Percentiles rank a stretch among this genome's conserved stretches.
Evolutionary conservation across 768 basidiomycete species (phyloP).

Genomic region (Lactarius psammicola): DNA sequence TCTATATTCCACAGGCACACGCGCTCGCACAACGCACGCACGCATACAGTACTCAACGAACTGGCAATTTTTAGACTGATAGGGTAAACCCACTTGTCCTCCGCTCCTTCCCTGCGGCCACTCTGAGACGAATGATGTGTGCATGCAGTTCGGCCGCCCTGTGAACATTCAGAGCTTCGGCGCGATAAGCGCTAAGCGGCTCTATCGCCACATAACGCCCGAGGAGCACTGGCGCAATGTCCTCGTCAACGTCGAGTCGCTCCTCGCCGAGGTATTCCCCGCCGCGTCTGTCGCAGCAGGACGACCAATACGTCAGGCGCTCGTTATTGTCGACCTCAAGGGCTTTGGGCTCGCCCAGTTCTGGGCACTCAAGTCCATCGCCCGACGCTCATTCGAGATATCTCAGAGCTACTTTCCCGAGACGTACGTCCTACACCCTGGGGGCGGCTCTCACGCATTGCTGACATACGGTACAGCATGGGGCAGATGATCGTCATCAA

Average conservation of each 20-base stretch:
- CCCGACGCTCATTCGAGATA: constrained; percentile 61
- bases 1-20: too few relatives aligned
- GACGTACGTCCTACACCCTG: too few relatives aligned
- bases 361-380: constrained; percentile 73
- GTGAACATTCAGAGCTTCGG: constrained; percentile 67
- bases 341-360: constrained; percentile 68
- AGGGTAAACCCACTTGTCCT: constrained; percentile 45
- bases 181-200: constrained; percentile 53
- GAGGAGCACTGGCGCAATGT: constrained; percentile 54
- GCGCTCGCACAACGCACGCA: background rate
- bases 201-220: constrained; percentile 57
- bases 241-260: constrained; percentile 62
- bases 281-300: constrained; percentile 59
- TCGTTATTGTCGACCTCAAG: constrained; percentile 69
- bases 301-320: constrained; percentile 46
- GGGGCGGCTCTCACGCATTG: too few relatives aligned
- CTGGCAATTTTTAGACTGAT: constrained; percentile 50
- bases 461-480: too few relatives aligned
- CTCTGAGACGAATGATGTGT: background rate
- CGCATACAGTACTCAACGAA: background rate
- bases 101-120: background rate
- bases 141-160: constrained; percentile 61
- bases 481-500: constrained; percentile 70
- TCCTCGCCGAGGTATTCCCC: constrained; percentile 65
- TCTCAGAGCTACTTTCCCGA: constrained; percentile 81